Evolutionary conservation across 1,284 basidiomycete species (phyloP), one percentile per base, ranked within the genome.

Genomic region (Schizophyllum commune): DNA sequence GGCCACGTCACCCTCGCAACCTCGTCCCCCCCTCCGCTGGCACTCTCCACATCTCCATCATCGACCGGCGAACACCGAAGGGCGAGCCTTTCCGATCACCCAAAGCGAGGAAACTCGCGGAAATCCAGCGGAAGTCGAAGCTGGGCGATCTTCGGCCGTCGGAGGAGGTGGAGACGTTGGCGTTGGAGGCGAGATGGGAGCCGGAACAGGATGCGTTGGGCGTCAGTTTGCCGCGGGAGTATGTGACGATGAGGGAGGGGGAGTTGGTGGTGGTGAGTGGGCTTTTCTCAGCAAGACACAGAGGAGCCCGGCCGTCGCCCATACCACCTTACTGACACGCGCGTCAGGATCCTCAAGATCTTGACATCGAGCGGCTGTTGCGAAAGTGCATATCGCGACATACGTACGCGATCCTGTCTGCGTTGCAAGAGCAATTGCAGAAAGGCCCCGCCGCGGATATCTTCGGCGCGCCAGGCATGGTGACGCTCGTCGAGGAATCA

Each of bases 341-440:
- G 3, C 51, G 1, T 9, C 59, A 91, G 89, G 76, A 90, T 66
- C 72, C 88, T 33, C 75, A 82, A 59, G 77, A 86, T 63, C 75
- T 93, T 27, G 88, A 93, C 70, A 83, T 92, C 60, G 88, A 91
- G 69, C 73, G 74, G 2, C 72, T 91, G 65, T 71, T 93, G 33
- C 75, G 78, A 58, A 78, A 71, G 57, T 81, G 85, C 7, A 82
- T 91, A 47, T 74, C 80, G 56, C 77, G 76, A 63, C 91, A 92
- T 68, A 78, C 84, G 2, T 77, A 78, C 60, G 79, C 79, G 1
- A 82, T 92, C 60, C 76, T 89, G 55, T 75, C 71, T 55, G 73
- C 78, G 52, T 84, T 85, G 67, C 79, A 83, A 60, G 62, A 70
- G 52, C 80, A 82, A 60, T 75, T 90, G 1, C 82, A 81, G 66